Evolutionary conservation across 1,284 basidiomycete species (phyloP), one percentile per base, ranked within the genome.

Genomic region (Acaromyces ingoldii): DNA sequence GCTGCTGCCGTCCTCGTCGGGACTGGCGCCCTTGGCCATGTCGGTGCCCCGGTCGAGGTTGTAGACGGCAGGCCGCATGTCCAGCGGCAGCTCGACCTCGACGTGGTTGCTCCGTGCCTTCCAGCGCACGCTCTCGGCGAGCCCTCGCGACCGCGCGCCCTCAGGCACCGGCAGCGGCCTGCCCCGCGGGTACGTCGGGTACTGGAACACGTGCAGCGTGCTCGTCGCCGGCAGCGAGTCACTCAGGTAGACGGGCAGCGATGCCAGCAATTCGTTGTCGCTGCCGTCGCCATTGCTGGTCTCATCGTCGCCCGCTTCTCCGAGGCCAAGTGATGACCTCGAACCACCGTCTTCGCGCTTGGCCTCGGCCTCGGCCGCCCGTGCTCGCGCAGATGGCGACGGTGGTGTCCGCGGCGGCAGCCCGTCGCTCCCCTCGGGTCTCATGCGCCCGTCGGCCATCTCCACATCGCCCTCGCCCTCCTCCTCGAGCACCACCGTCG

Each of bases 11-110:
- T n/a, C n/a, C n/a, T n/a, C n/a, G n/a, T n/a, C n/a, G n/a, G n/a
- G n/a, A n/a, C n/a, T n/a, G 7, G 44, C 51, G 21, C 49, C 55
- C 46, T 49, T 58, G 3, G 61, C 72, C 21, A 63, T 58, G 17
- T 67, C 65, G 19, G 55, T 45, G 15, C 72, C 72, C 13, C 60
- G 53, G 0, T 72, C 67, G n/a, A 53, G 38, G 47, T 73, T 62
- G 60, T 73, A 74, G 9, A 73, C 67, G 15, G 58, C 53, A 25
- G 63, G 63, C 28, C 71, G 60, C 37, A 67, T 51, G 33, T 74
- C 72, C 11, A 74, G 51, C 5, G 72, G 72, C 7, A 74, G 43
- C 24, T 74, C 71, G 30, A 74, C 64, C 50, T 74, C 67, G 22
- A 74, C 64, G 38, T 63, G 58, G 50, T 72, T 64, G 34, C 67